Conservation (phyloP, 106 monocot genomes). For the Agapanthus africanus region DNA sequence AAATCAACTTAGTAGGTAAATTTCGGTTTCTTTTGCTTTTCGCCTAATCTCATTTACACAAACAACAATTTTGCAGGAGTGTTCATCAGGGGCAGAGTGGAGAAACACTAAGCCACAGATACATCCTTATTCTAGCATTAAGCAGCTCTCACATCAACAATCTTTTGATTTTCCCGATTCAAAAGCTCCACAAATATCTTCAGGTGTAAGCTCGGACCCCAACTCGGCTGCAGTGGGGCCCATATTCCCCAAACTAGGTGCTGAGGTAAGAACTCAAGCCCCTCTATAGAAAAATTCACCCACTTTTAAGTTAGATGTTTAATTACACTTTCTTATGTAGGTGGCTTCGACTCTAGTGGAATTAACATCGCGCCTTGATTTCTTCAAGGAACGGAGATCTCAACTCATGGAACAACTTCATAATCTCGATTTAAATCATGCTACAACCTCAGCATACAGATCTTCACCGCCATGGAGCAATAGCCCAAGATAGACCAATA, state of each 20-base stretch:
- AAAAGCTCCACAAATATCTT: conserved; percentile 55
- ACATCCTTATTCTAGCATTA: conserved; percentile 31
- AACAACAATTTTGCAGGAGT: conserved; percentile 40
- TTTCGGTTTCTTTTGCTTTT: no score
- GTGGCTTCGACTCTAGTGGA: conserved; percentile 78
- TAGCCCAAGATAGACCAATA: conserved; percentile 31
- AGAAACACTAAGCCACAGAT: conserved; percentile 39
- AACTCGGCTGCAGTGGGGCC: conserved; percentile 24
- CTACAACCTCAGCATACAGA: conserved; percentile 38
- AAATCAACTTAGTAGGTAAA: background rate
- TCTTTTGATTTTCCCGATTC: conserved; percentile 50
- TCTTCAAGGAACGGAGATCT: conserved; percentile 88
- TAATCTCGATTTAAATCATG: conserved; percentile 68
- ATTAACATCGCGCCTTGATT: conserved; percentile 90
- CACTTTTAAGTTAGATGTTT: background rate
- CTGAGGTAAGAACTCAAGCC: no score
- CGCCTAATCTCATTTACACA: background rate
- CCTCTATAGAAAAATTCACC: background rate
- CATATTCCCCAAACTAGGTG: conserved; percentile 27
- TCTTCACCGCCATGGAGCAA: conserved; percentile 72
- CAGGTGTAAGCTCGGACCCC: conserved; percentile 41
- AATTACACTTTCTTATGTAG: background rate
- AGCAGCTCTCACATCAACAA: conserved; percentile 44
- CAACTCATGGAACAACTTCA: conserved; percentile 97
- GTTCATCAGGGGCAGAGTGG: conserved; percentile 45